Conservation (phyloP, 78 protist species). For the Creolimax fragrantissima region DNA sequence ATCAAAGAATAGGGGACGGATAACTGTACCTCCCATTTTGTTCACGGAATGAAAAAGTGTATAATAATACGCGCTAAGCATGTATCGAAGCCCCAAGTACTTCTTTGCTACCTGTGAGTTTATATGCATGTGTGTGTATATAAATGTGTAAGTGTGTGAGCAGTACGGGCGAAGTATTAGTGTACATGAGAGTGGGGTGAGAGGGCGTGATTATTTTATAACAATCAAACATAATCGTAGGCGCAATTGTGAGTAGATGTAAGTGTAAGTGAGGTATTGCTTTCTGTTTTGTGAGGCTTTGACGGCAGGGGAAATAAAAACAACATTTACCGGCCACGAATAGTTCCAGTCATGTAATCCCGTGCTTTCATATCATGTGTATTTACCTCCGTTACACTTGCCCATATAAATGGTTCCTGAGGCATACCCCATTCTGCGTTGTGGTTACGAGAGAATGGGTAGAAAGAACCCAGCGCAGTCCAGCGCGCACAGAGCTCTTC, state of each 20-base stretch:
- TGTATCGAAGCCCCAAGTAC: neutral
- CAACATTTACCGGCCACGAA: too few species aligned
- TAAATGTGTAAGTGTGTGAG: neutral
- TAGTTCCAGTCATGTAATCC: too few species aligned
- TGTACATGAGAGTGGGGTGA: too few species aligned
- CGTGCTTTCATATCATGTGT: too few species aligned
- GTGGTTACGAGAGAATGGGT: conserved; percentile 72
- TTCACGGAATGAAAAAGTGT: conserved; percentile 3
- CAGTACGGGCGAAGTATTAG: too few species aligned
- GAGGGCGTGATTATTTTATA: too few species aligned
- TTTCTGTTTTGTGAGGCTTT: too few species aligned
- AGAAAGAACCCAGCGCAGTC: conserved; percentile 66
- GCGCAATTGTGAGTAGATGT: too few species aligned
- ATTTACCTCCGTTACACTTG: neutral
- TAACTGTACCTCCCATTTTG: neutral
- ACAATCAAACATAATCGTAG: too few species aligned
- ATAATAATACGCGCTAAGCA: conserved; percentile 17
- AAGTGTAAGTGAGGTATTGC: too few species aligned
- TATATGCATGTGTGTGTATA: neutral
- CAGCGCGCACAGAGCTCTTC: conserved; percentile 70
- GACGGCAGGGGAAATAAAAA: too few species aligned
- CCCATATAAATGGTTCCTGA: conserved; percentile 67
- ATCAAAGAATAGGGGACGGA: conserved; percentile 39
- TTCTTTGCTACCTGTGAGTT: neutral
- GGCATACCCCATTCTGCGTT: conserved; percentile 7